Conservation (phyloP, 139 green algal genomes). For the Auxenochlorella pyrenoidosa region DNA sequence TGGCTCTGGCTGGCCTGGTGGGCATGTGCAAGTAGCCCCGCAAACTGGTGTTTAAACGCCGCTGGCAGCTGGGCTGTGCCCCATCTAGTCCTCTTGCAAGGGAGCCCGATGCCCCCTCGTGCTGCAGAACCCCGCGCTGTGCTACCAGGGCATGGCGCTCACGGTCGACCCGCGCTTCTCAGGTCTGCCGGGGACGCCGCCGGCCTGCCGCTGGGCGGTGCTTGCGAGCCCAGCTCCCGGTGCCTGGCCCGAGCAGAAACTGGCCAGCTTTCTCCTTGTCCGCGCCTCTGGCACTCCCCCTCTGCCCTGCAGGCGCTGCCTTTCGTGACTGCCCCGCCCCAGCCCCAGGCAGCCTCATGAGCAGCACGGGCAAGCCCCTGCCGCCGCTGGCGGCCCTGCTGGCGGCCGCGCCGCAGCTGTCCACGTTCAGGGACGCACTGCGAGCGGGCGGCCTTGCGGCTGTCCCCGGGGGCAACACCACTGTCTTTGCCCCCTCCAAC, state of each 20-base stretch:
- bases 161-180: background rate
- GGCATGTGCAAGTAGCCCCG: too few species aligned
- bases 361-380: conserved; percentile 6
- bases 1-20: too few species aligned
- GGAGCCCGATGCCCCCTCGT: background rate
- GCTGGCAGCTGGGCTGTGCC: too few species aligned
- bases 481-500: conserved; percentile 15
- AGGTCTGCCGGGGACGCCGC: background rate
- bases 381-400: background rate
- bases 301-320: background rate
- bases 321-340: background rate
- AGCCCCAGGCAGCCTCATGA: background rate
- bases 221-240: too few species aligned
- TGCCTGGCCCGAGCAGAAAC: too few species aligned
- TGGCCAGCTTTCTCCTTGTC: too few species aligned
- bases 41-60: too few species aligned
- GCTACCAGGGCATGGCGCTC: background rate
- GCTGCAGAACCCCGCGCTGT: background rate
- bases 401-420: background rate
- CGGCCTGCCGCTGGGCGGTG: too few species aligned
- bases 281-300: background rate
- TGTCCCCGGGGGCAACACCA: conserved; percentile 1
- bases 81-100: too few species aligned
- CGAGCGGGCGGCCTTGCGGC: background rate
- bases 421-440: background rate